Base-by-base conservation (phyloP, 176 grass and related monocot genomes). In the Zea mays region DNA sequence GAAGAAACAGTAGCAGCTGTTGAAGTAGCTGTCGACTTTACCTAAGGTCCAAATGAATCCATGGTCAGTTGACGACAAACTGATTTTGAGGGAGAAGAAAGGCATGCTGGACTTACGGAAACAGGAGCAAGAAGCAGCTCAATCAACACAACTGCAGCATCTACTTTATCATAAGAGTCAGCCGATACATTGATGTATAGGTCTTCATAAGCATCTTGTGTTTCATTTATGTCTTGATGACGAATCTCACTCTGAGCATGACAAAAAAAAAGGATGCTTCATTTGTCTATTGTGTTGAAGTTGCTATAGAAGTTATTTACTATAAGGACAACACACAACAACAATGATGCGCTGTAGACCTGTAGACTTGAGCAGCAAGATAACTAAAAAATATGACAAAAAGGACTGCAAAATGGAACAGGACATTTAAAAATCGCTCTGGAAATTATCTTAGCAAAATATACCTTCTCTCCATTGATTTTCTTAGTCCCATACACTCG, bases 101-200 rank as follows among this genome's bases (percentile, higher is more conserved):
- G 64, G 35, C 21, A 49, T 67, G 65, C 71, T 75, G n/a, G 67
- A 88, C 82, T 93, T 84, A 93, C 84, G 33, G 84, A 80, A 58
- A 90, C 87, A 75, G 91, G 91, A 91, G 87, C 70, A 65, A 97
- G 83, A 58, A 97, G 95, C 19, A 89, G 75, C 49, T 97, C 89
- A 86, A 97, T 82, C 68, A 97, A 82, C 1, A 89, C 72, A 88
- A 88, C 85, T 61, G 95, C 95, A 80, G 89, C 79, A 78, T 97
- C 95, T 57, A 94, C 73, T 94, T 97, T 97, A 75, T 94, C 91
- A 80, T 97, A 88, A 61, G 91, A 88, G 42, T 94, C 95, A 56
- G 95, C 89, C 40, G 77, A 88, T 56, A 97, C 87, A 77, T 90
- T 87, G 13, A 97, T 83, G 36, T 90, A 75, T 67, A 97, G 64